A percentile compares a stretch with the other conserved stretches of the same genome.
Conservation (phyloP, 768 basidiomycete species). For the Steccherinum ochraceum region DNA sequence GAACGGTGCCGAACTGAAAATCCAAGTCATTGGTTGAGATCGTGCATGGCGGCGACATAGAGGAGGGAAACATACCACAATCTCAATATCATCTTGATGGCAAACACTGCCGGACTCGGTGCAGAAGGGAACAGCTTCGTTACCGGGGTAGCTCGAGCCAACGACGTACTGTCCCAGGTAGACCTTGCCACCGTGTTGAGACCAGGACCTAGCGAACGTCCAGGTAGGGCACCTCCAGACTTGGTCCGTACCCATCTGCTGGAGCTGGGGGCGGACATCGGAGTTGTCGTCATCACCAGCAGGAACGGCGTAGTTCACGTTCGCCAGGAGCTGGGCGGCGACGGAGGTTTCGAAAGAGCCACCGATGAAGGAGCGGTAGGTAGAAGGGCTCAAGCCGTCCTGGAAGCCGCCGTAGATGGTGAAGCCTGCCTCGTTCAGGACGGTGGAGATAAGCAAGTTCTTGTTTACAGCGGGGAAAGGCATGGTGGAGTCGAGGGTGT, state of each 20-base stretch:
- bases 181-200: conserved; percentile 53
- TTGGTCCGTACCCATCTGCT: conserved; percentile 59
- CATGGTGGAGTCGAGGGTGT: conserved; percentile 54
- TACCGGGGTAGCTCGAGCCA: conserved; percentile 69
- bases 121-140: conserved; percentile 52
- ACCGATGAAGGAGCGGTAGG: conserved; percentile 34
- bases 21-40: conserved; percentile 20
- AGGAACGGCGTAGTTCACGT: conserved; percentile 40
- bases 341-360: conserved; percentile 42
- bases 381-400: conserved; percentile 27
- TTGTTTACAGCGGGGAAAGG: conserved; percentile 58
- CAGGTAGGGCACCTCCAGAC: conserved; percentile 66
- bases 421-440: conserved; percentile 65
- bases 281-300: conserved; percentile 35
- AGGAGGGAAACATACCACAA: conserved; percentile 46
- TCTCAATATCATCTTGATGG: conserved; percentile 79
- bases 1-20: conserved; percentile 45
- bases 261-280: conserved; percentile 40
- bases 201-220: conserved; percentile 68
- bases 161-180: conserved; percentile 60
- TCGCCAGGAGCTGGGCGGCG: conserved; percentile 35
- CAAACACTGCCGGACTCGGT: conserved; percentile 52
- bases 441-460: conserved; percentile 65
- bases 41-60: not conserved
- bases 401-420: conserved; percentile 46